Evolutionary conservation across 768 basidiomycete species (phyloP).

Genomic region (Boletus sp.): DNA sequence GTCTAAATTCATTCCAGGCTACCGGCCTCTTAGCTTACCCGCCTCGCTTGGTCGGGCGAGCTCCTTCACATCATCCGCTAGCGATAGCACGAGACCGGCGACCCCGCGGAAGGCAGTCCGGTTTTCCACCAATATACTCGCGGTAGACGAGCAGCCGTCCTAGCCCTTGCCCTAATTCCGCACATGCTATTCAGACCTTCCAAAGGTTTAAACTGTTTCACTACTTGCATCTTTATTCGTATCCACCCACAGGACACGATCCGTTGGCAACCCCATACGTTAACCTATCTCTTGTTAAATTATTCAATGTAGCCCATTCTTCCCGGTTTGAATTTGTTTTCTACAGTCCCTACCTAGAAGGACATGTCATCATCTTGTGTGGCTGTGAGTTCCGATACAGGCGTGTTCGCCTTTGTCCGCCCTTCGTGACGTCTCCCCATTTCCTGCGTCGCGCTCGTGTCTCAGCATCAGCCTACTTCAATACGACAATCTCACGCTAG

Average conservation of each 20-base stretch:
- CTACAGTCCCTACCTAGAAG: not conserved
- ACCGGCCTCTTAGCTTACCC: conserved; percentile 35
- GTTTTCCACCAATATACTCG: conserved; percentile 48
- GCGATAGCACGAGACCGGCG: conserved; percentile 36
- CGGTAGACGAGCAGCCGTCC: conserved; percentile 20
- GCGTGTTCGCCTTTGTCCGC: not conserved
- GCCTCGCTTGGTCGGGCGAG: conserved; percentile 34
- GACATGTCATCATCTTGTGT: conserved; percentile 23
- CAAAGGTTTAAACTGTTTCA: conserved; percentile 13
- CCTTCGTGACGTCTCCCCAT: not conserved
- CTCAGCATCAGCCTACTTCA: conserved; percentile 4
- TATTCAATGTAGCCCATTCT: conserved; percentile 32
- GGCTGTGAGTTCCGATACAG: conserved; percentile 24
- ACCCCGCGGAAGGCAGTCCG: conserved; percentile 60
- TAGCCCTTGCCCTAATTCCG: conserved; percentile 7
- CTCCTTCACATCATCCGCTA: conserved; percentile 32
- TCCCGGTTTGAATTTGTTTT: conserved; percentile 5
- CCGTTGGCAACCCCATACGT: conserved; percentile 10
- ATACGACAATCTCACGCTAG: conserved; percentile 7
- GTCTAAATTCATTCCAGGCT: conserved; percentile 48
- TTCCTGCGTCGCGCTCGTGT: conserved; percentile 1
- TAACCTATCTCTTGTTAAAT: conserved; percentile 27
- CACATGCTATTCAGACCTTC: conserved; percentile 3
- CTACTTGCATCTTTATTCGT: conserved; percentile 20
- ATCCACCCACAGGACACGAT: conserved; percentile 20